These are phyloP conservation scores for Rhynchosporium secalis DNA, from an alignment of 2,329 filamentous ascomycete species.

Conservation along the genomic window DNA sequence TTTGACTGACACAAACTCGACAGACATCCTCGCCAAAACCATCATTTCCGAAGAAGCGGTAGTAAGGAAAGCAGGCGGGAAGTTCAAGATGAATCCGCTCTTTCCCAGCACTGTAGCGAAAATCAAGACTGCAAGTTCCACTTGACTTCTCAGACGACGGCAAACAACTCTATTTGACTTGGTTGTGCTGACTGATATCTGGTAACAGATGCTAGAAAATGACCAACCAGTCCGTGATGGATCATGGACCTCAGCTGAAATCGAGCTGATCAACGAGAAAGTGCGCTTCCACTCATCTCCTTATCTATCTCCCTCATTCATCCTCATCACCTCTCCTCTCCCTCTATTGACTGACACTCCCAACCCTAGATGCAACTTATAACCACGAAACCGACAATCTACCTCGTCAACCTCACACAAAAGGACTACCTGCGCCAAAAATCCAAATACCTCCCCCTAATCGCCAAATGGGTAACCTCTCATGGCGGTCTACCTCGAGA, in stretches of 20 bases:
- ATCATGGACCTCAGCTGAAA: slow-evolving; percentile 46
- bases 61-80: slow-evolving; percentile 47
- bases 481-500: slow-evolving; percentile 46
- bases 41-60: slow-evolving; percentile 45
- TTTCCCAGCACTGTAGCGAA: slow-evolving; percentile 47
- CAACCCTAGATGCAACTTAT: slow-evolving; percentile 41
- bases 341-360: not conserved
- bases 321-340: not conserved
- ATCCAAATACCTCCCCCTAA: slow-evolving; percentile 47
- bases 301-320: not conserved
- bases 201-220: slow-evolving; percentile 42
- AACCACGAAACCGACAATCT: slow-evolving; percentile 48
- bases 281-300: slow-evolving; percentile 27
- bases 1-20: not conserved
- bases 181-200: not conserved
- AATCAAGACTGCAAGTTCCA: slow-evolving; percentile 40
- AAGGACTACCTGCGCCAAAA: slow-evolving; percentile 50
- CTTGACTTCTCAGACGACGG: not conserved
- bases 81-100: slow-evolving; percentile 49
- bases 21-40: slow-evolving; percentile 45
- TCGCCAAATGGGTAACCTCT: slow-evolving; percentile 49
- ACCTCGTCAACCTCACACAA: slow-evolving; percentile 49
- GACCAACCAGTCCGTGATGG: slow-evolving; percentile 47
- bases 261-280: slow-evolving; percentile 49
- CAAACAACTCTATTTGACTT: not conserved